These are phyloP conservation scores for Claviceps sp. DNA, from an alignment of 2,329 filamentous ascomycete genomes.

Conservation along the genomic window DNA sequence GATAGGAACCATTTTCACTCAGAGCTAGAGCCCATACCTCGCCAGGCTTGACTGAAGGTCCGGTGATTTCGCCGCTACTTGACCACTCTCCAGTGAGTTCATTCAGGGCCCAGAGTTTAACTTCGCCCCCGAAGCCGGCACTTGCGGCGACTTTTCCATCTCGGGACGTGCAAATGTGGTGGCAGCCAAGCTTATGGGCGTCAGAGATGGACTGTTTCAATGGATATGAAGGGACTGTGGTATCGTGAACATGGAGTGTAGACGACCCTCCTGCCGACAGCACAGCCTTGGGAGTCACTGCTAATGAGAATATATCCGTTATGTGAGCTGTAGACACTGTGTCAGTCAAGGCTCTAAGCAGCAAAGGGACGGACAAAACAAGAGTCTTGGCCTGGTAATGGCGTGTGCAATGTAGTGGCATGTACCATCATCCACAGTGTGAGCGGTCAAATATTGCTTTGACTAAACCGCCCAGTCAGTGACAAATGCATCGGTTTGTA, in stretches of 20 bases:
- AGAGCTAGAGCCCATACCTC: constrained; percentile 82
- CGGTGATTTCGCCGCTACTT: constrained; percentile 26
- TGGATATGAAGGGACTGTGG: constrained; percentile 55
- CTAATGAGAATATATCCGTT: constrained; percentile 73
- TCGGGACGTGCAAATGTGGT: constrained; percentile 64
- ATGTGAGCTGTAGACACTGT: constrained; percentile 49
- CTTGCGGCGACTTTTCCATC: constrained; percentile 64
- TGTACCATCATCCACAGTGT: constrained; percentile 76
- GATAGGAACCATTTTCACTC: constrained; percentile 67
- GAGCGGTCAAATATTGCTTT: constrained; percentile 92
- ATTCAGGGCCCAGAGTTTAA: constrained; percentile 64
- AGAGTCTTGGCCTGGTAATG: not conserved
- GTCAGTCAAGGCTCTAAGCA: constrained; percentile 1
- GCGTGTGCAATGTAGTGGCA: constrained; percentile 14
- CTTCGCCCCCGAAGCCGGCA: constrained; percentile 77
- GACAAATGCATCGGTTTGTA: not conserved
- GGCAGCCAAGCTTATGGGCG: constrained; percentile 79
- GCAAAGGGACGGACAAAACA: not conserved
- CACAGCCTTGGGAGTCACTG: constrained; percentile 58
- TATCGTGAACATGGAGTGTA: constrained; percentile 67
- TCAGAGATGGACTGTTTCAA: constrained; percentile 65
- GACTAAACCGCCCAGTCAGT: constrained; percentile 43
- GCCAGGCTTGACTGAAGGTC: constrained; percentile 40
- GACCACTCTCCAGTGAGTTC: constrained; percentile 43
- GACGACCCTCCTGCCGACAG: constrained; percentile 79